Conservation (phyloP, 441 rosid species). For the Aleurites moluccanus region DNA sequence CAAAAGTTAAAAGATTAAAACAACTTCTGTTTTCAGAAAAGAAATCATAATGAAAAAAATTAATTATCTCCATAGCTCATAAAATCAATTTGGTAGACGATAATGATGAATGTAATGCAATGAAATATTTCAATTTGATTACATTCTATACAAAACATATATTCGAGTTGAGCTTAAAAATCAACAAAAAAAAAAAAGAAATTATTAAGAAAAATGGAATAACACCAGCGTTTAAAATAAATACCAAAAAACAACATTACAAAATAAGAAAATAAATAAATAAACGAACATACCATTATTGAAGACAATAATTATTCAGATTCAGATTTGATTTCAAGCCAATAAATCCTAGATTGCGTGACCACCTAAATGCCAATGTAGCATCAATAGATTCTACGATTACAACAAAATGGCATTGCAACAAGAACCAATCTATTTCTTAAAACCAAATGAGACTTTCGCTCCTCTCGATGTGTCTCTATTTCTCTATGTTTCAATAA, state of each 20-base stretch:
- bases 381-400: conserved; percentile 7
- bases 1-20: background rate
- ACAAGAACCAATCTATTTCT: conserved; percentile 20
- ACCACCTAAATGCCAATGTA: conserved; percentile 20
- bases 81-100: background rate
- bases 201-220: background rate
- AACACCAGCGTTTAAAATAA: background rate
- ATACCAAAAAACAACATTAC: background rate
- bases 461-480: conserved; percentile 1
- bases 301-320: conserved; percentile 16
- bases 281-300: conserved; percentile 32
- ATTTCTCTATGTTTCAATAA: background rate
- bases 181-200: background rate
- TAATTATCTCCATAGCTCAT: background rate
- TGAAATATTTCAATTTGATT: background rate
- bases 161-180: background rate
- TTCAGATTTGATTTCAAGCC: conserved; percentile 29
- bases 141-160: background rate
- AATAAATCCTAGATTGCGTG: conserved; percentile 29
- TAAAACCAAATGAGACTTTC: conserved; percentile 3
- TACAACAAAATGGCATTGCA: conserved; percentile 4
- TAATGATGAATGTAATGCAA: background rate
- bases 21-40: background rate
- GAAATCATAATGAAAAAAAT: background rate
- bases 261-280: background rate